Conservation (phyloP, 208 protist species). For the Crithidia fasciculata region DNA sequence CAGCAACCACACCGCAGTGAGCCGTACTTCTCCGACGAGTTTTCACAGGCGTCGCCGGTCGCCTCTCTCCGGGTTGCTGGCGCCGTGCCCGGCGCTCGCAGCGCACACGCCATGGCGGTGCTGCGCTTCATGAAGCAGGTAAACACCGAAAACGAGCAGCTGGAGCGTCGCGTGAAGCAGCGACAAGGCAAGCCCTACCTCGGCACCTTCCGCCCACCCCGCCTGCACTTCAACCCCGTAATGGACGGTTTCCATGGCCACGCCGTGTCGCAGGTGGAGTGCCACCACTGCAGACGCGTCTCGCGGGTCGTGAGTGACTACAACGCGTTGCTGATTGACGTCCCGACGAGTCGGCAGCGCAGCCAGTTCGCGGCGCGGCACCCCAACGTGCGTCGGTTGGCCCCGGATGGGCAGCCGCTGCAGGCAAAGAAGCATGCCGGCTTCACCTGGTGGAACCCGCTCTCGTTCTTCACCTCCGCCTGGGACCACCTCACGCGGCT, state of each 20-base stretch:
- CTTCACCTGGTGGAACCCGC: constrained; percentile 66
- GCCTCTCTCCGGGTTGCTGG: not conserved
- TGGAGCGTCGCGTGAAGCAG: constrained; percentile 50
- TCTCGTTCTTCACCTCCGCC: constrained; percentile 39
- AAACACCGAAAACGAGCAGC: constrained; percentile 69
- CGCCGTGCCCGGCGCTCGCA: constrained; percentile 27
- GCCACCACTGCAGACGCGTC: constrained; percentile 61
- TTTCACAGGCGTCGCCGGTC: constrained; percentile 2
- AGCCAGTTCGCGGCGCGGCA: constrained; percentile 49
- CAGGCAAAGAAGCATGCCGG: constrained; percentile 26
- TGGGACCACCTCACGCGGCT: constrained; percentile 32
- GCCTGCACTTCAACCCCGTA: constrained; percentile 66
- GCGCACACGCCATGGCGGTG: constrained; percentile 39
- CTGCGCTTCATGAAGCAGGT: constrained; percentile 69
- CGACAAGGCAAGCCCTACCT: constrained; percentile 39
- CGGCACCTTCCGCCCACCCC: constrained; percentile 47
- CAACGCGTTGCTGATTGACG: constrained; percentile 75
- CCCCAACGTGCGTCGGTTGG: constrained; percentile 51
- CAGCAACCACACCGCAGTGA: constrained; percentile 11
- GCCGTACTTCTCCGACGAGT: constrained; percentile 15
- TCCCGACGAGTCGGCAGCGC: constrained; percentile 67
- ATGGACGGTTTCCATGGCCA: constrained; percentile 87
- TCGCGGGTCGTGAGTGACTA: constrained; percentile 78
- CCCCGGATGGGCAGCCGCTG: constrained; percentile 30
- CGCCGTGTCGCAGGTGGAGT: constrained; percentile 69